These are phyloP conservation scores for Bipolaris victoriae DNA, from an alignment of 2,329 filamentous ascomycete species.

Conservation along the genomic window DNA sequence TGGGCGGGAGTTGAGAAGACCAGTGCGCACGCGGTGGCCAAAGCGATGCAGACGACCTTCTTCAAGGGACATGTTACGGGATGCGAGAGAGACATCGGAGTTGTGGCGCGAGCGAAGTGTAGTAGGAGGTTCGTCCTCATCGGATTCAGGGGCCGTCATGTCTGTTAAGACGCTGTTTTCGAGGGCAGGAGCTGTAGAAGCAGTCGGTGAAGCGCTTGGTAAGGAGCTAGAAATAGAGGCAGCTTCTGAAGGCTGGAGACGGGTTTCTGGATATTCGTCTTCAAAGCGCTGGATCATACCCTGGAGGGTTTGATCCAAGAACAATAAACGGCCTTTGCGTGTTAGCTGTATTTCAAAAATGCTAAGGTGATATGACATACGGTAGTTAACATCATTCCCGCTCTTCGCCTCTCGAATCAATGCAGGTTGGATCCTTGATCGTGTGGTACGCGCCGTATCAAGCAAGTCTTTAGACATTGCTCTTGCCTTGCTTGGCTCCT, in stretches of 20 bases:
- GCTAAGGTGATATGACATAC: constrained; percentile 58
- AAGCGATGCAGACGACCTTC: constrained; percentile 74
- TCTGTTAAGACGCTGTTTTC: constrained; percentile 36
- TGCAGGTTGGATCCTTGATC: constrained; percentile 80
- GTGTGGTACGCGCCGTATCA: constrained; percentile 86
- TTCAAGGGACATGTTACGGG: constrained; percentile 68
- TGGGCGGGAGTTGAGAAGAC: constrained; percentile 58
- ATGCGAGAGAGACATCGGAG: constrained; percentile 71
- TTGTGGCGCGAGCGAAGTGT: constrained; percentile 62
- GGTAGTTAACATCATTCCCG: constrained; percentile 76
- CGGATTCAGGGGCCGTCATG: constrained; percentile 40
- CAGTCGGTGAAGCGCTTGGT: constrained; percentile 39
- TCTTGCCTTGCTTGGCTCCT: constrained; percentile 52
- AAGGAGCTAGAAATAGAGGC: constrained; percentile 41
- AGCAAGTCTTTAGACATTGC: constrained; percentile 93
- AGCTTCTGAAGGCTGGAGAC: constrained; percentile 53
- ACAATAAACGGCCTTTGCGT: constrained; percentile 71
- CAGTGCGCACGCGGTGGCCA: constrained; percentile 69
- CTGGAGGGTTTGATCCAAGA: constrained; percentile 86
- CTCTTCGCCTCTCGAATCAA: constrained; percentile 74
- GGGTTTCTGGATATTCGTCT: constrained; percentile 91
- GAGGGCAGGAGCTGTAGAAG: constrained; percentile 38
- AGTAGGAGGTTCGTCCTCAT: constrained; percentile 52
- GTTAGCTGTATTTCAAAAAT: constrained; percentile 24
- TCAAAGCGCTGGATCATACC: constrained; percentile 96